Evolutionary conservation across 2,329 filamentous ascomycete species (phyloP).

Genomic region (Aspergillus oerlinghausenensis): DNA sequence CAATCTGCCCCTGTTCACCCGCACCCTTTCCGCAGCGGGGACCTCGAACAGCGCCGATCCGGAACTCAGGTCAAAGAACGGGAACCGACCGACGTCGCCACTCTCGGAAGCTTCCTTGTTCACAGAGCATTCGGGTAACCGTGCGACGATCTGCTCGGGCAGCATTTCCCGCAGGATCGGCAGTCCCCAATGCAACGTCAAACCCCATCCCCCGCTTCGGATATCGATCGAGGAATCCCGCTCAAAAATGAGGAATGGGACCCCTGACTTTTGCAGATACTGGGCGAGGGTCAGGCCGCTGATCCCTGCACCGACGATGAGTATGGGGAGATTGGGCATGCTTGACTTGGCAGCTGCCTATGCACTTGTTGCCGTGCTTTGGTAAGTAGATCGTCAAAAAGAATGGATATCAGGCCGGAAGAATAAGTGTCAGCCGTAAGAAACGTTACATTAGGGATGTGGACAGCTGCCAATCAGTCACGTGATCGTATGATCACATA

Average conservation of each 20-base stretch:
- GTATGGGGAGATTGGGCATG: constrained; percentile 29
- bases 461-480: no score
- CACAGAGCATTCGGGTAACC: constrained; percentile 51
- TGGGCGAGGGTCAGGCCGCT: constrained; percentile 42
- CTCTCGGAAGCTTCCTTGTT: constrained; percentile 48
- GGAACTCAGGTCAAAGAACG: constrained; percentile 54
- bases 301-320: constrained; percentile 43
- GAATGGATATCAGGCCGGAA: no score
- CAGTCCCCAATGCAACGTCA: constrained; percentile 61
- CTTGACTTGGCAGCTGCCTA: not conserved
- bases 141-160: constrained; percentile 43
- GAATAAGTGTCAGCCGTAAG: not conserved
- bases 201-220: constrained; percentile 56
- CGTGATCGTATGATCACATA: no score
- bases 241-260: constrained; percentile 39
- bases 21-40: constrained; percentile 43
- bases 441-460: not conserved
- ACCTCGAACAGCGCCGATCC: constrained; percentile 45
- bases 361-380: not conserved
- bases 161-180: constrained; percentile 50
- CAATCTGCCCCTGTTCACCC: constrained; percentile 47
- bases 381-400: not conserved
- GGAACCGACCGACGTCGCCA: constrained; percentile 48
- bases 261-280: constrained; percentile 28
- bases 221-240: constrained; percentile 42